These are phyloP conservation scores for Komagataea norvegica DNA, from an alignment of 1,139 yeast species.

Conservation along the genomic window DNA sequence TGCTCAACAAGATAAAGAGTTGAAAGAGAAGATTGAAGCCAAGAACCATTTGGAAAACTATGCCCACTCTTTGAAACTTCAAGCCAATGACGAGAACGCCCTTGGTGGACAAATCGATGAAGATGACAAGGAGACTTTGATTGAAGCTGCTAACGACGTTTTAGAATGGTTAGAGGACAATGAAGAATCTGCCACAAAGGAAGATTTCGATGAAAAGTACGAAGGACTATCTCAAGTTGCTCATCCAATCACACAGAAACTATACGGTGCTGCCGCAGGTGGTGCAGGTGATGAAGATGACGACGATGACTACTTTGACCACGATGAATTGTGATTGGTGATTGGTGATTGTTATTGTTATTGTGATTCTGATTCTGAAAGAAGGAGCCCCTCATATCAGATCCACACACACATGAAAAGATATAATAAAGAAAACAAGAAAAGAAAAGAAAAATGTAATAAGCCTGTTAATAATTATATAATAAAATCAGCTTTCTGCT, in stretches of 20 bases:
- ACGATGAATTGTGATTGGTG: conserved; percentile 59
- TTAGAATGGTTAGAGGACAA: conserved; percentile 83
- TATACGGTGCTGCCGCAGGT: conserved; percentile 64
- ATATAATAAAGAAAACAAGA: not conserved
- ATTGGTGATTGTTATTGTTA: not conserved
- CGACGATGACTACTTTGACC: conserved; percentile 59
- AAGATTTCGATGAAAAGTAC: conserved; percentile 91
- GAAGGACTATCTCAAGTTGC: conserved; percentile 81
- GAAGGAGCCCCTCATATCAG: not conserved
- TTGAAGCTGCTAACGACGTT: conserved; percentile 85
- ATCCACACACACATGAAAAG: not conserved
- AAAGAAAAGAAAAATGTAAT: not conserved
- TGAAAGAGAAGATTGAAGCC: conserved; percentile 77
- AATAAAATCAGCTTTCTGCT: not conserved
- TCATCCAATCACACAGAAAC: conserved; percentile 87
- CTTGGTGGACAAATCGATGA: conserved; percentile 77
- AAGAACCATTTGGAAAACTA: conserved; percentile 87
- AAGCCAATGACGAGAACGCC: conserved; percentile 53
- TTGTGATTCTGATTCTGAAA: not conserved
- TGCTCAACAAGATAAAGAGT: conserved; percentile 81
- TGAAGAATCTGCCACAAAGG: conserved; percentile 81
- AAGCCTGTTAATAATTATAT: conserved; percentile 2
- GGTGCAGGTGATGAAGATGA: conserved; percentile 52
- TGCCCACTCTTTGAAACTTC: conserved; percentile 80
- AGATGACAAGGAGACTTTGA: conserved; percentile 86